Conservation (phyloP, 192 early-diverging fungal species). For the Allomyces macrogynus region DNA sequence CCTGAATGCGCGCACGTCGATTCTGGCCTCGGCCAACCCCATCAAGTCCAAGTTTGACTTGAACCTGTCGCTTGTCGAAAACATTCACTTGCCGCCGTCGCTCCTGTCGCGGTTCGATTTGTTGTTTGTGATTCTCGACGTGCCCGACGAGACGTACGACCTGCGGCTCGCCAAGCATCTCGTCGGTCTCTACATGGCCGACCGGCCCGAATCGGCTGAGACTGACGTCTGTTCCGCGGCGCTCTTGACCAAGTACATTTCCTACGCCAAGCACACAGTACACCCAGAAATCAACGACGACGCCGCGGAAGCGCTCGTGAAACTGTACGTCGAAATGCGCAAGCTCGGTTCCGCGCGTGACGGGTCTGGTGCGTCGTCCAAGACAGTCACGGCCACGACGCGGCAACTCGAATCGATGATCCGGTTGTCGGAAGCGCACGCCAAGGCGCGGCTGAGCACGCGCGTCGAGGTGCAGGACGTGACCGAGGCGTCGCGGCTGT, state of each 20-base stretch:
- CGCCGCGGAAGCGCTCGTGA: slow-evolving; percentile 55
- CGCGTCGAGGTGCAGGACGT: slow-evolving; percentile 65
- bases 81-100: slow-evolving; percentile 79
- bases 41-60: slow-evolving; percentile 74
- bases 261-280: slow-evolving; percentile 49
- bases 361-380: slow-evolving; percentile 18
- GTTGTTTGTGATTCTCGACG: slow-evolving; percentile 76
- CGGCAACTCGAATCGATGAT: slow-evolving; percentile 96
- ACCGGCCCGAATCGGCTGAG: slow-evolving; percentile 10
- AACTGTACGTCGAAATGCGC: slow-evolving; percentile 66
- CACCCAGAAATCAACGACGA: slow-evolving; percentile 54
- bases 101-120: slow-evolving; percentile 92
- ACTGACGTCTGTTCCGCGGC: not conserved
- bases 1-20: slow-evolving; percentile 86
- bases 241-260: slow-evolving; percentile 75
- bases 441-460: slow-evolving; percentile 63
- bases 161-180: slow-evolving; percentile 72
- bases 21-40: slow-evolving; percentile 87
- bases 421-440: slow-evolving; percentile 79
- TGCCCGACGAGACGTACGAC: slow-evolving; percentile 68
- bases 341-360: slow-evolving; percentile 35
- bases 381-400: slow-evolving; percentile 73
- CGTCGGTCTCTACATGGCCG: slow-evolving; percentile 64
- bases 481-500: slow-evolving; percentile 65
- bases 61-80: slow-evolving; percentile 59